Percentiles rank a stretch among this genome's conserved stretches.
Conservation (phyloP, 352 stramenopile genomes). For the Aphanomyces cochlioides region DNA sequence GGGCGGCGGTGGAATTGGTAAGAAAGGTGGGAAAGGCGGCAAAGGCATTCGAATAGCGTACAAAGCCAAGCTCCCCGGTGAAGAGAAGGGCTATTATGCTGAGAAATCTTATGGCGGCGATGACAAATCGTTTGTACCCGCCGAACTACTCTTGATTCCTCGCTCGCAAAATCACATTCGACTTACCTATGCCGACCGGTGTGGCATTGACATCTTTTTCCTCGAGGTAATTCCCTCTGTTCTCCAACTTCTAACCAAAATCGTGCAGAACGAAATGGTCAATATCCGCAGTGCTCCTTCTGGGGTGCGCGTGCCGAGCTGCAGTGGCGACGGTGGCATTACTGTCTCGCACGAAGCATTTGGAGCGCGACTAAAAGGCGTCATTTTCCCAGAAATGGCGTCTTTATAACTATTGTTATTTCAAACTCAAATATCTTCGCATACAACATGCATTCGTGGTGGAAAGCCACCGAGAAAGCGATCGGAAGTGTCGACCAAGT, state of each 20-base stretch:
- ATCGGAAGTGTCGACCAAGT: no score
- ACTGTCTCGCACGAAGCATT: slow-evolving; percentile 72
- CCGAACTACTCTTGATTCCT: slow-evolving; percentile 78
- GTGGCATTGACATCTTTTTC: slow-evolving; percentile 89
- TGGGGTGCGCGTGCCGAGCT: slow-evolving; percentile 73
- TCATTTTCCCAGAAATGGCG: slow-evolving; percentile 76
- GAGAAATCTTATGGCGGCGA: slow-evolving; percentile 81
- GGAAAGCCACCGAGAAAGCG: neutral
- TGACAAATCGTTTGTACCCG: slow-evolving; percentile 82
- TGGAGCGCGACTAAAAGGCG: slow-evolving; percentile 76
- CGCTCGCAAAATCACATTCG: slow-evolving; percentile 81
- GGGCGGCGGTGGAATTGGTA: slow-evolving; percentile 39
- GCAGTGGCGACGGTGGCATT: slow-evolving; percentile 62
- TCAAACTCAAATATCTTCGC: neutral
- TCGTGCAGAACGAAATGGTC: slow-evolving; percentile 68
- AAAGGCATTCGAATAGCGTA: slow-evolving; percentile 86
- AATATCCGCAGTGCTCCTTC: slow-evolving; percentile 79
- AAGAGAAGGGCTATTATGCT: slow-evolving; percentile 82
- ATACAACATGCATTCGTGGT: neutral
- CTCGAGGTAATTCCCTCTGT: slow-evolving; percentile 50
- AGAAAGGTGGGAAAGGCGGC: slow-evolving; percentile 56
- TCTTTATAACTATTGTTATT: slow-evolving; percentile 45
- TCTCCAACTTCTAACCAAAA: neutral
- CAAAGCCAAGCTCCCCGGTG: slow-evolving; percentile 81
- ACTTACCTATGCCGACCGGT: slow-evolving; percentile 78